A percentile compares a stretch with the other conserved stretches of the same genome.
These are phyloP conservation scores for Solanum bulbocastanum DNA, from an alignment of 257 asterid genomes.

Conservation along the genomic window DNA sequence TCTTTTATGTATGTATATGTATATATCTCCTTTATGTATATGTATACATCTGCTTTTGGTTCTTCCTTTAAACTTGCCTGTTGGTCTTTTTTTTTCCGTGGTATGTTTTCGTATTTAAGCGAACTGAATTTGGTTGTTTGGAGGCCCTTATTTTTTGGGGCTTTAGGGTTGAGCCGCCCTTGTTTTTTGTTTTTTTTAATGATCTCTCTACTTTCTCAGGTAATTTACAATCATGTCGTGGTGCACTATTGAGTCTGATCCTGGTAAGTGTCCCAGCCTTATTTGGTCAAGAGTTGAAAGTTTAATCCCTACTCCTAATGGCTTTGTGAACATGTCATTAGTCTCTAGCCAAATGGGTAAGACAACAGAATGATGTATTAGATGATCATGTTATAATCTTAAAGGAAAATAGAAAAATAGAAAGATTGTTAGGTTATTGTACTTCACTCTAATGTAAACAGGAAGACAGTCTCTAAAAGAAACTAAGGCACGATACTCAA, in stretches of 20 bases:
- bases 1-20: background rate
- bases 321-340: background rate
- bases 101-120: background rate
- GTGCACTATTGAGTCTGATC: constrained; percentile 99
- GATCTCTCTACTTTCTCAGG: background rate
- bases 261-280: constrained; percentile 38
- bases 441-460: background rate
- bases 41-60: background rate
- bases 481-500: background rate
- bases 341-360: background rate
- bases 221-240: constrained; percentile 60
- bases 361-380: background rate
- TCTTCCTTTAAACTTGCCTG: background rate
- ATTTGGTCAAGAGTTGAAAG: background rate
- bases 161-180: background rate
- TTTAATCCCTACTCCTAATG: background rate
- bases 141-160: background rate
- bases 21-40: background rate
- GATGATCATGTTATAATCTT: background rate
- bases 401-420: background rate
- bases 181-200: background rate
- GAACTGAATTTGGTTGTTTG: background rate
- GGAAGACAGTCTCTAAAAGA: background rate
- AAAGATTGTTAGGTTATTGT: background rate
- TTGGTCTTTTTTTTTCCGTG: background rate